Conservation (phyloP, 129 eudicot species). For the Daucus carota region DNA sequence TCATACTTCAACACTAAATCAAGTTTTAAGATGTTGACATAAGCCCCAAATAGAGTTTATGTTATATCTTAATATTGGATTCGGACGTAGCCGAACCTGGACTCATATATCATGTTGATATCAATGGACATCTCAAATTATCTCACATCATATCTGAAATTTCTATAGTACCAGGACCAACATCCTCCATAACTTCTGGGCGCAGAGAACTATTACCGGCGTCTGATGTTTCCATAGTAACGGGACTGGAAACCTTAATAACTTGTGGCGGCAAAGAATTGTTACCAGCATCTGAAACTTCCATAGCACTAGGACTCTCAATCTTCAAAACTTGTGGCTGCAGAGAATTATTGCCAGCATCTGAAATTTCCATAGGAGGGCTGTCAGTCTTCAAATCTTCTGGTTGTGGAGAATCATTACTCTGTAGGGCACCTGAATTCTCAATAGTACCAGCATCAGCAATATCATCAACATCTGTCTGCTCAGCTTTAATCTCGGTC, state of each 20-base stretch:
- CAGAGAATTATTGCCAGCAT: not conserved
- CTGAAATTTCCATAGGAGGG: not conserved
- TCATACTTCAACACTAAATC: no score
- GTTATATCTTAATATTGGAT: no score
- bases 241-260: not conserved
- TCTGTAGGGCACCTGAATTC: not conserved
- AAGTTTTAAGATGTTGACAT: no score
- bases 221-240: not conserved
- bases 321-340: not conserved
- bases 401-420: not conserved
- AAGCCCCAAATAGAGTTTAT: no score
- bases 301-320: not conserved
- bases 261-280: not conserved
- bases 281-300: not conserved
- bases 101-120: no score
- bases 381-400: not conserved
- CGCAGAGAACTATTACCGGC: not conserved
- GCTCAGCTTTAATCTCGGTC: constrained; percentile 7
- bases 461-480: constrained; percentile 23
- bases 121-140: no score
- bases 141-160: no score
- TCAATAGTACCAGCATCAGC: constrained; percentile 7
- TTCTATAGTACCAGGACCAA: not conserved
- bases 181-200: not conserved
- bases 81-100: no score